phyloP scores from a whole-genome alignment of 768 basidiomycete genomes.

The Russula vinacea region DNA sequence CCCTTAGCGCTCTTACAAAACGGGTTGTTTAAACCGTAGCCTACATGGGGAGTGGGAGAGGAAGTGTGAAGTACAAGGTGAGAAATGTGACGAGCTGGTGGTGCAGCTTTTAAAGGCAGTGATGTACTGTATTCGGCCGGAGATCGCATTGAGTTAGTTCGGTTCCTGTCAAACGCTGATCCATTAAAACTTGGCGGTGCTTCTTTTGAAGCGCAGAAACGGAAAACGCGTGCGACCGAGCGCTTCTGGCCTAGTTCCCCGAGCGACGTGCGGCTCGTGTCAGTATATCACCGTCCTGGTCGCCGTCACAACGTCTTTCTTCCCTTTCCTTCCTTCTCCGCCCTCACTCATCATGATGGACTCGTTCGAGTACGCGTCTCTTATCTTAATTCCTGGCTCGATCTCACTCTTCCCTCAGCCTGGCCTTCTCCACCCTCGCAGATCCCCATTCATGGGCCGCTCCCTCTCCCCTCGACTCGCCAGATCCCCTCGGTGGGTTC shows the following conservation, averaged over 20 bases:
- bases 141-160: constrained; percentile 26
- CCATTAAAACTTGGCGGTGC: constrained; percentile 24
- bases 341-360: constrained; percentile 16
- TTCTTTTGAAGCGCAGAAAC: constrained; percentile 23
- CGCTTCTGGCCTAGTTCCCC: constrained; percentile 28
- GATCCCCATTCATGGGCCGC: constrained; percentile 22
- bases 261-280: constrained; percentile 23
- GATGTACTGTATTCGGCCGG: constrained; percentile 8
- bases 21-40: constrained; percentile 2
- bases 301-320: constrained; percentile 25
- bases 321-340: constrained; percentile 7
- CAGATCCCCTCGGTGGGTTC: constrained; percentile 12
- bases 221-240: constrained; percentile 22
- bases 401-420: background rate
- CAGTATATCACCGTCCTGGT: constrained; percentile 26
- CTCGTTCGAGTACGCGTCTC: constrained; percentile 23
- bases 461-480: constrained; percentile 25
- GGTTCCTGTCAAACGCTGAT: constrained; percentile 29
- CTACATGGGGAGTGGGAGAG: background rate
- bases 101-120: constrained; percentile 1
- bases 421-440: constrained; percentile 18
- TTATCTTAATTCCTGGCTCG: background rate
- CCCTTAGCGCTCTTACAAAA: background rate
- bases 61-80: background rate
- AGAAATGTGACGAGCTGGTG: background rate